Evolutionary conservation across 257 asterid species (phyloP).

Genomic region (Solanum gandarillasii): DNA sequence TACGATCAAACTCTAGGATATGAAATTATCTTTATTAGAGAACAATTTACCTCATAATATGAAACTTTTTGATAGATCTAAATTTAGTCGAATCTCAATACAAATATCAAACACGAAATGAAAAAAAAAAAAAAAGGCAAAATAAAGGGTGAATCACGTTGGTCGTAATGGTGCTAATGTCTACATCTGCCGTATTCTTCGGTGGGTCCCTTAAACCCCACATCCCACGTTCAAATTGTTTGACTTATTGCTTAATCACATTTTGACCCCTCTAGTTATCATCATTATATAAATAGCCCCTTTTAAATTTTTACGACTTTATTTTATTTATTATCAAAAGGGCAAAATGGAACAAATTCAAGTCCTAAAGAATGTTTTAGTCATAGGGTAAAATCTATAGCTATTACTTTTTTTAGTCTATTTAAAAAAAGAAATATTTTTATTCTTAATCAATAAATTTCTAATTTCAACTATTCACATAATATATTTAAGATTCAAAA

Average conservation of each 20-base stretch:
- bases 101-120: fast-evolving
- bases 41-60: not conserved
- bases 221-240: not conserved
- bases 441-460: no score
- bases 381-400: no score
- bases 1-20: not conserved
- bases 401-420: no score
- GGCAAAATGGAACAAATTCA: no score
- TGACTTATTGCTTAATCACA: not conserved
- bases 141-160: not conserved
- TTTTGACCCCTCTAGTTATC: not conserved
- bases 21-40: not conserved
- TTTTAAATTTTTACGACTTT: not conserved
- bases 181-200: not conserved
- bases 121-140: fast-evolving
- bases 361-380: no score
- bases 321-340: no score
- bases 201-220: not conserved
- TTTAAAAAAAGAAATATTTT: fast-evolving
- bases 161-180: not conserved
- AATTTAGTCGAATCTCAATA: not conserved
- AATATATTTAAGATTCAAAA: no score
- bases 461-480: fast-evolving
- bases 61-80: fast-evolving
- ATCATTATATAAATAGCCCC: not conserved